Base-by-base conservation (phyloP, 2,329 filamentous ascomycete species). In the Dryadomyces quercivorus region DNA sequence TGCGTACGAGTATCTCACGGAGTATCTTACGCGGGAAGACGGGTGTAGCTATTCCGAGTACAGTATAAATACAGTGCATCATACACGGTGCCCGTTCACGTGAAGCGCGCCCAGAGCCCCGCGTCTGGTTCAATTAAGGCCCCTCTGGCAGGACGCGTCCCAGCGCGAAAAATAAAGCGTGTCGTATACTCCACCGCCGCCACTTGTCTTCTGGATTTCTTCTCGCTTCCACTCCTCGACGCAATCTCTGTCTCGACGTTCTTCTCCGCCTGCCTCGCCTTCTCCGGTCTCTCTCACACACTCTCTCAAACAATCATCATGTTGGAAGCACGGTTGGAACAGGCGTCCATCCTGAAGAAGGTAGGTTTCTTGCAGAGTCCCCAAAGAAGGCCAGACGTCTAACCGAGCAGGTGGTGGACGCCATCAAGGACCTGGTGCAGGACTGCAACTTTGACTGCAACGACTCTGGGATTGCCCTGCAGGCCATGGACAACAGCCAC, bases 361-460 rank as follows among this genome's bases (percentile, higher is more conserved):
- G 90, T 92, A 40, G 36, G 15, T 21, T 38, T 10, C 18, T 45
- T 12, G 2, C n/a, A 5, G 40, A 43, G 40, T 6, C n/a, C 42
- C 18, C 42, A 7, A 18, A 4, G 15, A 2, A 38, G 18, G 47
- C 47, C 16, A 15, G 20, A 46, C 44, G 36, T 26, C 15, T 20
- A 40, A 20, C 42, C 48, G 34, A 31, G 5, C 62, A 95, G 90
- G 88, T 97, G 60, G 91, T 98, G 66, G 94, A 98, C 70, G 89
- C 94, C 64, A 96, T 98, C 84, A 97, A 96, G 75, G 93, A 98
- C 66, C 84, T 98, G 52, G 93, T 98, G 53, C 93, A 97, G 73
- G 93, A 98, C 75, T 98, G 93, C 84, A 98, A 98, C 76, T 98
- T 98, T 75, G 93, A 98, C 80, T 98, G 94, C 86, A 98, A 97